Evolutionary conservation across 768 basidiomycete species (phyloP).

Genomic region (Auriculariales sp.): DNA sequence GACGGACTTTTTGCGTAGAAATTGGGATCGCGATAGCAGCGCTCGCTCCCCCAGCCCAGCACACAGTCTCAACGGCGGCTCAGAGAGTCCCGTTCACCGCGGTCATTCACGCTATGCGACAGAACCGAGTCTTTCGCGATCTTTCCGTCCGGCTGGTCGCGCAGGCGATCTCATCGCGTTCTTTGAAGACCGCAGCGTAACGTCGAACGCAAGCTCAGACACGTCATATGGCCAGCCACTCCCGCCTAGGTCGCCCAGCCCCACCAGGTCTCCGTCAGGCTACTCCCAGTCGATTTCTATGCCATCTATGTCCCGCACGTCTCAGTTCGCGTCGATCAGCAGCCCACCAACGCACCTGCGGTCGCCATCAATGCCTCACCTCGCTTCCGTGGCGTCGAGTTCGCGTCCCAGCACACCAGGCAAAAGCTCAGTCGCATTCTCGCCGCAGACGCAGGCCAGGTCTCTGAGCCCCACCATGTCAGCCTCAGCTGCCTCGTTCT

Average conservation of each 20-base stretch:
- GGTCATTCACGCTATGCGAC: conserved; percentile 43
- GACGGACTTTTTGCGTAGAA: not conserved
- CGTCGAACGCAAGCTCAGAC: conserved; percentile 30
- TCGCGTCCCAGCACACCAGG: conserved; percentile 36
- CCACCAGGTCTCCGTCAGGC: conserved; percentile 14
- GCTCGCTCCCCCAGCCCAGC: conserved; percentile 26
- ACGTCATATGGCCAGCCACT: conserved; percentile 25
- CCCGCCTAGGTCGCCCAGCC: conserved; percentile 17
- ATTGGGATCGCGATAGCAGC: not conserved
- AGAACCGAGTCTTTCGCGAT: conserved; percentile 35
- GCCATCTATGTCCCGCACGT: conserved; percentile 22
- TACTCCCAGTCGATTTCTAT: conserved; percentile 26
- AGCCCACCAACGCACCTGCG: conserved; percentile 5
- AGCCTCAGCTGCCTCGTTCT: conserved; percentile 33
- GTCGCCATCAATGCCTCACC: not conserved
- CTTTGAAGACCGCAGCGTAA: conserved; percentile 42
- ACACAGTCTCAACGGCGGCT: too few species aligned
- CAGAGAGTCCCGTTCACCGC: conserved; percentile 22
- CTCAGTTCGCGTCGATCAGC: conserved; percentile 21
- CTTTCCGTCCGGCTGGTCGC: conserved; percentile 32
- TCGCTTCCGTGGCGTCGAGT: conserved; percentile 8
- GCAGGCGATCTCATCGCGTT: conserved; percentile 61
- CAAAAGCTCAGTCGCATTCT: conserved; percentile 25
- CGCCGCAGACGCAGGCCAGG: conserved; percentile 8
- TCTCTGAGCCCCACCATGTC: conserved; percentile 17